Percentiles rank a stretch among this genome's conserved stretches.
These are phyloP conservation scores for Fusarium globosum DNA, from an alignment of 2,329 filamentous ascomycete genomes.

Conservation along the genomic window DNA sequence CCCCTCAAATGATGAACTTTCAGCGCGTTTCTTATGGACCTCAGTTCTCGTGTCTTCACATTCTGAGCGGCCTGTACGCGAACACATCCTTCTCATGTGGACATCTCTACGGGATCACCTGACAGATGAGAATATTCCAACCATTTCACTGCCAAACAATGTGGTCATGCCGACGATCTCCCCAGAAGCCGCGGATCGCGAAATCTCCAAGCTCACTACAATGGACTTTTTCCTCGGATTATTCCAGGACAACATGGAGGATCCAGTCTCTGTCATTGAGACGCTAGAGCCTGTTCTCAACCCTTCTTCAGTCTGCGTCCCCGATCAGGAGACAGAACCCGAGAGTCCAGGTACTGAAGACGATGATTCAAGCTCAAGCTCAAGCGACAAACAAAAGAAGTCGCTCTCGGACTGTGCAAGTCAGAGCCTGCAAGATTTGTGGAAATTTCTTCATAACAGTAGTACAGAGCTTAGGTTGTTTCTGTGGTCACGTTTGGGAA, in stretches of 20 bases:
- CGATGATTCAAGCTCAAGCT: constrained; percentile 23
- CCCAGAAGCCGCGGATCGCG: constrained; percentile 82
- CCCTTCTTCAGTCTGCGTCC: constrained; percentile 66
- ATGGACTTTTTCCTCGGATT: constrained; percentile 96
- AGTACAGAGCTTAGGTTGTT: constrained; percentile 86
- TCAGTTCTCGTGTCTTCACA: constrained; percentile 65
- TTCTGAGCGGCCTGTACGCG: constrained; percentile 63
- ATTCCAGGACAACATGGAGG: constrained; percentile 83
- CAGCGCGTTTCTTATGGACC: constrained; percentile 68
- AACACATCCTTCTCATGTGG: constrained; percentile 69
- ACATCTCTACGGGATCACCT: constrained; percentile 66
- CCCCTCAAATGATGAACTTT: constrained; percentile 53
- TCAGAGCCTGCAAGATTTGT: constrained; percentile 77
- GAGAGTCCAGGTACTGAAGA: constrained; percentile 27
- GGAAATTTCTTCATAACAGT: constrained; percentile 84
- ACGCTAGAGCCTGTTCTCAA: constrained; percentile 93
- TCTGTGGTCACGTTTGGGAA: constrained; percentile 89
- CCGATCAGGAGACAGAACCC: constrained; percentile 27
- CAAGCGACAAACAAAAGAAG: constrained; percentile 32
- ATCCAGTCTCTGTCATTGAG: constrained; percentile 88
- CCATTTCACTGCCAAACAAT: constrained; percentile 82
- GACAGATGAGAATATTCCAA: constrained; percentile 52
- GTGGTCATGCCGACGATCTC: constrained; percentile 90
- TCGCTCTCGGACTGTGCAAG: constrained; percentile 64
- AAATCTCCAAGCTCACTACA: constrained; percentile 91